A percentile compares a stretch with the other conserved stretches of the same genome.
Evolutionary conservation across 2,329 filamentous ascomycete genomes (phyloP).

Genomic region (Aspergillus sp.): DNA sequence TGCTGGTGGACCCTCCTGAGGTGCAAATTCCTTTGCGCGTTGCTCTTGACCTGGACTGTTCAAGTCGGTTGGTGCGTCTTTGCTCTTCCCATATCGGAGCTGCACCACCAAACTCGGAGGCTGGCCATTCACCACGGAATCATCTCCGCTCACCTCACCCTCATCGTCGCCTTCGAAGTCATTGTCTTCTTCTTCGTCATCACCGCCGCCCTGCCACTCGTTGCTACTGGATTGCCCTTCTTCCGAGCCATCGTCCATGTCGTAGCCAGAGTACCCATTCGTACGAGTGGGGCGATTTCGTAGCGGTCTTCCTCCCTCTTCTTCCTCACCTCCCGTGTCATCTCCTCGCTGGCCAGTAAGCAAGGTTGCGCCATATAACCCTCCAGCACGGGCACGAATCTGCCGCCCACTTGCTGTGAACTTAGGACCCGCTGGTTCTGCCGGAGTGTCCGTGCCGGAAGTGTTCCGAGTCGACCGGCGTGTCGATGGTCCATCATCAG

Average conservation of each 20-base stretch:
- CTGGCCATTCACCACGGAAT: slow-evolving; percentile 42
- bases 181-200: slow-evolving; percentile 62
- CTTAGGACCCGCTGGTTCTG: slow-evolving; percentile 56
- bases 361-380: slow-evolving; percentile 48
- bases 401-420: slow-evolving; percentile 83
- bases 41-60: slow-evolving; percentile 11
- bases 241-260: slow-evolving; percentile 60
- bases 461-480: slow-evolving; percentile 55
- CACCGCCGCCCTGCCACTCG: slow-evolving; percentile 62
- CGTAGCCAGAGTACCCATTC: slow-evolving; percentile 45
- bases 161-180: slow-evolving; percentile 52
- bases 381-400: slow-evolving; percentile 50
- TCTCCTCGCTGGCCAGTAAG: slow-evolving; percentile 47
- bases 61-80: slow-evolving; percentile 10
- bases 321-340: slow-evolving; percentile 36
- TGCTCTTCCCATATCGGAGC: slow-evolving; percentile 43
- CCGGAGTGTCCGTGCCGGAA: slow-evolving; percentile 63
- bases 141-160: slow-evolving; percentile 34
- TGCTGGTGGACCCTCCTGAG: too few species aligned
- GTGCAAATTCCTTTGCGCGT: background rate
- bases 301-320: slow-evolving; percentile 33
- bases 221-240: slow-evolving; percentile 51
- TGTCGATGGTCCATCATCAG: slow-evolving; percentile 55
- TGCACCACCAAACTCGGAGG: slow-evolving; percentile 66
- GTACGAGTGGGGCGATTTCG: slow-evolving; percentile 23